Base-by-base conservation (phyloP, 2,329 filamentous ascomycete species). In the Truncatella angustata region DNA sequence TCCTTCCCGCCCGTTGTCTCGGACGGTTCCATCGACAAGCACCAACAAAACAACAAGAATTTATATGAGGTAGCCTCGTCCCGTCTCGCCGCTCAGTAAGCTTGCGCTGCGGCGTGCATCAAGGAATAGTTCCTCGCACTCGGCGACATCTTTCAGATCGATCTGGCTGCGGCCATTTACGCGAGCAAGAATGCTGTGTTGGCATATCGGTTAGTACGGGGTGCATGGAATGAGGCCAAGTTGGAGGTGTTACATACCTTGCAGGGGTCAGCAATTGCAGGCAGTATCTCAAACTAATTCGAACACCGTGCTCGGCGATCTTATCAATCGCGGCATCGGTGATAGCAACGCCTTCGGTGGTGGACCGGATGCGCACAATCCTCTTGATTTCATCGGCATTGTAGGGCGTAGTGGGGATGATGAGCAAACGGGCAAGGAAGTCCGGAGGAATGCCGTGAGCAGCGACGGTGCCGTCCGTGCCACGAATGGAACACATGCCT, bases 371-470 rank as follows among this genome's bases (percentile, higher is more conserved):
- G 60, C 86, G 83, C 63, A 97, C 87, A 70, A 99, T 99, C 56
- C 86, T 85, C 74, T 91, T 91, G 70, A 99, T 96, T 74, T 99
- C 94, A 14, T 91, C 85, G 37, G 86, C 82, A 55, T 86, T 82
- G 75, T 97, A 99, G 10, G 91, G 86, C 61, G 91, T 89, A 16
- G 94, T 99, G 40, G 94, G 94, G 65, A 99, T 87, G 73, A 99
- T 97, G 66, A 99, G 88, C 51, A 99, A 84, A 54, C 94, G 91
- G 50, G 90, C 88, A 51, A 99, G 82, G 61, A 99, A 91, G 71
- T 99, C 94, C 9, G 93, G 85, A 14, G 94, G 94, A 61, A 99
- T 87, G 66, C 94, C 94, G 73, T 99, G 94, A 4, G 94, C 90
- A 51, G 91, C 91, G 62, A 88, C 80, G 66, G 94, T 80, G 69